Evolutionary conservation across 2,329 filamentous ascomycete genomes (phyloP).

Genomic region (Gnomoniopsis sp.): DNA sequence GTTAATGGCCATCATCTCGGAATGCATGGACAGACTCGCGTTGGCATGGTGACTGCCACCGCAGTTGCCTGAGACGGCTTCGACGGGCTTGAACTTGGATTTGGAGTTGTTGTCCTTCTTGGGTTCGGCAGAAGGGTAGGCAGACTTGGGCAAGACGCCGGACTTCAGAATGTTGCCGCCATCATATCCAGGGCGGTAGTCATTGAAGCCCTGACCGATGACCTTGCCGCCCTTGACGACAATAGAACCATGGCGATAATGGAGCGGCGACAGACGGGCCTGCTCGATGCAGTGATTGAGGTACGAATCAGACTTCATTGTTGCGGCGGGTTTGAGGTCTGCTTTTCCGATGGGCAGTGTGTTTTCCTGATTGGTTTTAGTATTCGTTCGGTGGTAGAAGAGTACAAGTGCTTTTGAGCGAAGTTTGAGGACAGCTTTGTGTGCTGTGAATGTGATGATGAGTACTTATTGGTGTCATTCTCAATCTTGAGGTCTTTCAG

Average conservation of each 20-base stretch:
- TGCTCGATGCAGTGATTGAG: slow-evolving; percentile 49
- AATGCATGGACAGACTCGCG: slow-evolving; percentile 47
- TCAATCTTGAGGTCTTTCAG: no score
- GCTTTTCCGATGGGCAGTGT: neutral
- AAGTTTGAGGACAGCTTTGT: no score
- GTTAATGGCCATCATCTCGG: slow-evolving; percentile 55
- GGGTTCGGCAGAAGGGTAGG: slow-evolving; percentile 32
- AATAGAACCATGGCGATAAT: slow-evolving; percentile 43
- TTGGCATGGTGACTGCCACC: slow-evolving; percentile 36
- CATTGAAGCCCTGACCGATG: slow-evolving; percentile 49
- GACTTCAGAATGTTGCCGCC: slow-evolving; percentile 44
- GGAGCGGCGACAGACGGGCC: slow-evolving; percentile 45
- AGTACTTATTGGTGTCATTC: no score
- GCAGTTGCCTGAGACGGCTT: slow-evolving; percentile 24
- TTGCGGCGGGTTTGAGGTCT: neutral
- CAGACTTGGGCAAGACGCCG: slow-evolving; percentile 33
- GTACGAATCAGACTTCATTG: slow-evolving; percentile 36
- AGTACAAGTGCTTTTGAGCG: neutral
- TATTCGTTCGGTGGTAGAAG: neutral
- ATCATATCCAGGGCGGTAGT: slow-evolving; percentile 45
- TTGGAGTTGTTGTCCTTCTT: slow-evolving; percentile 23
- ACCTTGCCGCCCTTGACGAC: slow-evolving; percentile 51
- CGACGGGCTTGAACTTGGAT: slow-evolving; percentile 35
- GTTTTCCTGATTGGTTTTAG: neutral
- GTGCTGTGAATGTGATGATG: no score